Conservation (phyloP, 1,139 yeast genomes). For the Pichia sp. region DNA sequence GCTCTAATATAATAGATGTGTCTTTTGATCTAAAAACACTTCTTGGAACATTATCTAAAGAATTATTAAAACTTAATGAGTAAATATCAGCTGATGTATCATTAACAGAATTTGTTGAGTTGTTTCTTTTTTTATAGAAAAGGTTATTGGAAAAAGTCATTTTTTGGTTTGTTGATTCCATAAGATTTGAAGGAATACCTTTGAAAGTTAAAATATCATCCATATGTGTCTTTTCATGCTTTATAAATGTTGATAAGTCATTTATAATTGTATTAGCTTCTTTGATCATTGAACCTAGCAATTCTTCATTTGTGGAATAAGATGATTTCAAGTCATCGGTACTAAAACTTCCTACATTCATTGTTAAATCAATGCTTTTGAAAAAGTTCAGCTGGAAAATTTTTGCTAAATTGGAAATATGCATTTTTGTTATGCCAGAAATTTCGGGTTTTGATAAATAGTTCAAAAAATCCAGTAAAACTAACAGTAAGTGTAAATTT, state of each 20-base stretch:
- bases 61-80: neutral
- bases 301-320: slow-evolving; percentile 10
- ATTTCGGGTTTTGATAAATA: slow-evolving; percentile 20
- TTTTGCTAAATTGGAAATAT: slow-evolving; percentile 27
- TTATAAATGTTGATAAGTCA: slow-evolving; percentile 7
- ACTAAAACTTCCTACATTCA: slow-evolving; percentile 13
- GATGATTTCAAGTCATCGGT: slow-evolving; percentile 13
- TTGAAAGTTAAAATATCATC: slow-evolving; percentile 1
- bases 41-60: slow-evolving; percentile 3
- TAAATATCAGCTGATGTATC: neutral
- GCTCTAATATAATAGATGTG: neutral
- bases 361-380: slow-evolving; percentile 24
- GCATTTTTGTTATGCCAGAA: slow-evolving; percentile 28
- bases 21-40: neutral
- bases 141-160: neutral
- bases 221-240: slow-evolving; percentile 4
- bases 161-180: neutral
- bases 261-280: slow-evolving; percentile 4
- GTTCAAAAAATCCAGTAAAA: slow-evolving; percentile 24
- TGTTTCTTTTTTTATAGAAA: slow-evolving; percentile 4
- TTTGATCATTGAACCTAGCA: slow-evolving; percentile 6
- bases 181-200: neutral
- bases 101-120: neutral
- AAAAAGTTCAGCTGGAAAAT: slow-evolving; percentile 31
- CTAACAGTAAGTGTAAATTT: slow-evolving; percentile 27